A percentile compares a stretch with the other conserved stretches of the same genome.
phyloP scores from a whole-genome alignment of 148 eudicot genomes.

The Rhododendron williamsianum region DNA sequence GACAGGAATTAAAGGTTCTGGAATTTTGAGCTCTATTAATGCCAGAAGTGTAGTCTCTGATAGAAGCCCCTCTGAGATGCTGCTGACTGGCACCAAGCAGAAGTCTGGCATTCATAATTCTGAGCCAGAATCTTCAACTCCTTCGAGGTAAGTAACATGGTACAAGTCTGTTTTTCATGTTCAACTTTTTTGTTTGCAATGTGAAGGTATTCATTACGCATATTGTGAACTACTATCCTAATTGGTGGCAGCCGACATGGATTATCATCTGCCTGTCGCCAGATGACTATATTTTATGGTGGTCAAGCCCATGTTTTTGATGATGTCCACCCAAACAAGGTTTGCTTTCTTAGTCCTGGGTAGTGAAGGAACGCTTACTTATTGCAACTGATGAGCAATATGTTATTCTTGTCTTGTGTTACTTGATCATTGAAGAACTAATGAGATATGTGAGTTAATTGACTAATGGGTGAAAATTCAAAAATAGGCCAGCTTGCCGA shows the following conservation, averaged over 20 bases:
- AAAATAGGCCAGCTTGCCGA: not conserved
- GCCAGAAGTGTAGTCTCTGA: constrained; percentile 35
- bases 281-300: constrained; percentile 81
- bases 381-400: constrained; percentile 3
- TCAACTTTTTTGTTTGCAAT: not conserved
- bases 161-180: constrained; percentile 5
- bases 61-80: constrained; percentile 31
- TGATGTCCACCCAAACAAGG: constrained; percentile 79
- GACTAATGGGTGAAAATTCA: not conserved
- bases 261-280: constrained; percentile 39
- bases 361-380: not conserved
- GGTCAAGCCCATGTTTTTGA: constrained; percentile 89
- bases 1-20: constrained; percentile 73
- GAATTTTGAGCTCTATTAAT: constrained; percentile 47
- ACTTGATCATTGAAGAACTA: not conserved
- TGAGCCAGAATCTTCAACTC: constrained; percentile 46
- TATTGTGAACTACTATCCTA: not conserved
- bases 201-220: not conserved
- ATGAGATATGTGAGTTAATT: not conserved
- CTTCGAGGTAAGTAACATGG: constrained; percentile 30
- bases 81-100: constrained; percentile 31
- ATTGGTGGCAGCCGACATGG: constrained; percentile 46
- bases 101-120: constrained; percentile 25
- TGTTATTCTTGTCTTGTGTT: constrained; percentile 1
- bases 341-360: constrained; percentile 15